A percentile compares a stretch with the other conserved stretches of the same genome.
Conservation (phyloP, 2,329 filamentous ascomycete species). For the Aurifilum marmelostoma region DNA sequence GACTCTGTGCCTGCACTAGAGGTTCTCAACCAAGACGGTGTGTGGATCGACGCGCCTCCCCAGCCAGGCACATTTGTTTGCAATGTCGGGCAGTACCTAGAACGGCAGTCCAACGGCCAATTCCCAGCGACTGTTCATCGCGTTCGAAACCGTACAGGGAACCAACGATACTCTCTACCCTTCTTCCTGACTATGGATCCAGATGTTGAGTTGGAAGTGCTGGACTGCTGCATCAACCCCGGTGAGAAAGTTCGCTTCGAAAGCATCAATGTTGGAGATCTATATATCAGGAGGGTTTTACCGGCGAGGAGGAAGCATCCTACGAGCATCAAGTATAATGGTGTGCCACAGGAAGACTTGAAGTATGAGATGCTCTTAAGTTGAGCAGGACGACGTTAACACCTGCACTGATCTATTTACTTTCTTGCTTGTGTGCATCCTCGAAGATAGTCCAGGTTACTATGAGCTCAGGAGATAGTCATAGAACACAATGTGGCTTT, state of each 20-base stretch:
- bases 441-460: background rate
- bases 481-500: background rate
- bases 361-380: constrained; percentile 36
- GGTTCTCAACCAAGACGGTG: constrained; percentile 45
- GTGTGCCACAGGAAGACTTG: constrained; percentile 41
- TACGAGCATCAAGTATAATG: constrained; percentile 41
- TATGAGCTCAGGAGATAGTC: too few relatives aligned
- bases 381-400: constrained; percentile 2
- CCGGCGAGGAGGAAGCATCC: constrained; percentile 42
- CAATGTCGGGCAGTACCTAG: constrained; percentile 46
- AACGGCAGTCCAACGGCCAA: constrained; percentile 43
- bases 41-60: constrained; percentile 44
- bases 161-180: constrained; percentile 44
- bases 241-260: constrained; percentile 33
- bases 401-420: background rate
- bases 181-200: constrained; percentile 41
- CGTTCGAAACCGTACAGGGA: constrained; percentile 43
- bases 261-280: constrained; percentile 37
- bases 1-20: constrained; percentile 39
- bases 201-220: constrained; percentile 34
- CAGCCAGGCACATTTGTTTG: constrained; percentile 43
- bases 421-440: background rate
- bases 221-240: constrained; percentile 33
- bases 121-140: constrained; percentile 46
- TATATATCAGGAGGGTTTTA: constrained; percentile 40